Evolutionary conservation across 805 yeast genomes (phyloP).

Genomic region (Ogataea trehaloabstinens): DNA sequence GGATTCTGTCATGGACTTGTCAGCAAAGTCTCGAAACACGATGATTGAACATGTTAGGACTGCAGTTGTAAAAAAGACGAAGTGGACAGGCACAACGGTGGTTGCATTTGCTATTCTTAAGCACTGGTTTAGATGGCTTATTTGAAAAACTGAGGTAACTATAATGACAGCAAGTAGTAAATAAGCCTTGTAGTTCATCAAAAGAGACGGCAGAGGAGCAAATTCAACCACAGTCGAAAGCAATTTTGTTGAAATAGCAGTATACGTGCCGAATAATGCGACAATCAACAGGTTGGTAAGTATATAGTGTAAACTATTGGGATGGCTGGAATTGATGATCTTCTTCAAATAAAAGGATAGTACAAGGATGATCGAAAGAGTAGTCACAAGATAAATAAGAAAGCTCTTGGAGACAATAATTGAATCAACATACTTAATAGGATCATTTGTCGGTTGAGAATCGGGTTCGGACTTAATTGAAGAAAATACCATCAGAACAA

Average conservation of each 20-base stretch:
- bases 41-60: conserved; percentile 42
- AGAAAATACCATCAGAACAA: conserved; percentile 39
- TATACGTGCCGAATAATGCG: conserved; percentile 46
- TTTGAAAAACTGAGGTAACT: conserved; percentile 41
- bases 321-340: conserved; percentile 3
- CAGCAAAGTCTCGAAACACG: conserved; percentile 40
- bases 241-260: conserved; percentile 45
- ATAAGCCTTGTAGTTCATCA: conserved; percentile 32
- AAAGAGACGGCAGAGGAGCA: conserved; percentile 21
- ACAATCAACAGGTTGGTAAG: conserved; percentile 35
- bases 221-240: conserved; percentile 33
- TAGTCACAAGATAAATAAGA: conserved; percentile 25
- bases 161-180: conserved; percentile 30
- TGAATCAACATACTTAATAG: conserved; percentile 26
- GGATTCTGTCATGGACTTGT: conserved; percentile 21
- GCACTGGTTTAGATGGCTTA: conserved; percentile 37
- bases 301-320: conserved; percentile 19
- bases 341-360: conserved; percentile 13
- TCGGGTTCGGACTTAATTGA: conserved; percentile 24
- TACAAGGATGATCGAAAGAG: conserved; percentile 15
- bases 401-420: conserved; percentile 27
- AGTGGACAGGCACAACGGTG: conserved; percentile 49
- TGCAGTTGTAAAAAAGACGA: conserved; percentile 44
- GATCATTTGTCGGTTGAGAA: conserved; percentile 20
- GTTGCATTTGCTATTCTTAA: conserved; percentile 41